phyloP scores from a whole-genome alignment of 2,329 filamentous ascomycete genomes.

The Incumbomyces delicatus region DNA sequence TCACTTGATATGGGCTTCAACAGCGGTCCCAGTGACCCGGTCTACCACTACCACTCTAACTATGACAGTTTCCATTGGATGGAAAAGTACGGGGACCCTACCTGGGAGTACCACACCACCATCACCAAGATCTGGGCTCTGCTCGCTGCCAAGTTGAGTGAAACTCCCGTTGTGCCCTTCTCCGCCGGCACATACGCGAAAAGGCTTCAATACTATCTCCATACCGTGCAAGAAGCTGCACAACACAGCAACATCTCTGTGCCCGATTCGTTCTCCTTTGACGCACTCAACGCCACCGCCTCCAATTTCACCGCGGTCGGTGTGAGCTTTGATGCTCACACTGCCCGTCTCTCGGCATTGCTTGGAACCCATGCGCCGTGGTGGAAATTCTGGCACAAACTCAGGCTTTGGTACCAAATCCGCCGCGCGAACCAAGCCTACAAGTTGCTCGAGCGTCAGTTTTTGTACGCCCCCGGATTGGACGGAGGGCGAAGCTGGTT shows the following conservation, averaged over 20 bases:
- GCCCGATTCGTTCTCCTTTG: conserved; percentile 27
- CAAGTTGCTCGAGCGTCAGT: conserved; percentile 72
- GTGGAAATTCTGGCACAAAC: conserved; percentile 65
- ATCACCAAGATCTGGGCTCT: conserved; percentile 58
- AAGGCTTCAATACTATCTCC: conserved; percentile 40
- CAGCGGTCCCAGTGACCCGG: conserved; percentile 28
- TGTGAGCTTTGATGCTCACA: conserved; percentile 34
- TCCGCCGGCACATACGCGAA: conserved; percentile 55
- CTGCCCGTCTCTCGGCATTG: conserved; percentile 38
- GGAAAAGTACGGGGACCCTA: conserved; percentile 47
- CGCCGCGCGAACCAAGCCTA: conserved; percentile 66
- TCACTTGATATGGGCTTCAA: conserved; percentile 34
- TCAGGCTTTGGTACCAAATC: conserved; percentile 55
- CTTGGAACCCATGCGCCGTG: conserved; percentile 52
- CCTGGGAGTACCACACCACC: conserved; percentile 50
- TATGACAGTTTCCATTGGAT: conserved; percentile 46
- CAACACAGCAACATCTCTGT: conserved; percentile 8
- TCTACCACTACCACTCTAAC: conserved; percentile 41
- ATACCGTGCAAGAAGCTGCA: conserved; percentile 22
- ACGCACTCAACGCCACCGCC: conserved; percentile 32
- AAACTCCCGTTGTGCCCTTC: conserved; percentile 54
- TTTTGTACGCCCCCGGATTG: conserved; percentile 65
- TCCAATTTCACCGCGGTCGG: conserved; percentile 14
- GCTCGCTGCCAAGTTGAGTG: conserved; percentile 50
- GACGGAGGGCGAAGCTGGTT: conserved; percentile 73